Base-by-base conservation (phyloP, 2,329 filamentous ascomycete species). In the Epichloe hybrida region DNA sequence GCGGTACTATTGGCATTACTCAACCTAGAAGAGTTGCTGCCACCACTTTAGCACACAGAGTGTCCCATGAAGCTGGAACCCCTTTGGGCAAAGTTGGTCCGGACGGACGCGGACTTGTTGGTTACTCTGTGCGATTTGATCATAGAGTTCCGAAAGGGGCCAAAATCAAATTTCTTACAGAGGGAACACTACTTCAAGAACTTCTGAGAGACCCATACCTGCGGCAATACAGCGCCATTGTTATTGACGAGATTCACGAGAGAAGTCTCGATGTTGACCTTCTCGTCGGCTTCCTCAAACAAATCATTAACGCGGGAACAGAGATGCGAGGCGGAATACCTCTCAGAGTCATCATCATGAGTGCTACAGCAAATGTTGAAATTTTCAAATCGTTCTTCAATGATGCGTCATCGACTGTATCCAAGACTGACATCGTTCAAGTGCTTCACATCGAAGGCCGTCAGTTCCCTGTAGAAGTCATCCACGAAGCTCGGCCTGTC, bases 221-320 rank as follows among this genome's bases (percentile, higher is more conserved):
- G 61, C 79, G 77, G 35, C 82, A 87, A 62, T 98, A 98, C 64
- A 95, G 88, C 60, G 89, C 85, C 3, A 76, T 98, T 0, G 77
- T 98, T 17, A 88, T 98, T 7, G 93, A 98, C 67, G 93, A 98
- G 66, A 93, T 98, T 12, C 93, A 98, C 70, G 93, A 98, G 70
- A 77, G 93, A 58, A 95, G 90, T 57, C 80, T 97, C 21, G 94
- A 97, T 63, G 91, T 96, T 7, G 93, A 98, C 69, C 69, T 98
- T 27, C 75, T 96, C 9, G 74, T 94, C 27, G 93, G 93, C 0
- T 97, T 98, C 56, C 64, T 98, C 54, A 87, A 87, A 62, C 84
- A 86, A 54, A 78, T 97, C 45, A 70, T 93, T 1, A 71, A 74
- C 1, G 72, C 76, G 2, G 73, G 81, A 50, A 76, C 79, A 38